These are phyloP conservation scores for Raddia distichophylla DNA, from an alignment of 176 grass and related monocot genomes.

Conservation along the genomic window DNA sequence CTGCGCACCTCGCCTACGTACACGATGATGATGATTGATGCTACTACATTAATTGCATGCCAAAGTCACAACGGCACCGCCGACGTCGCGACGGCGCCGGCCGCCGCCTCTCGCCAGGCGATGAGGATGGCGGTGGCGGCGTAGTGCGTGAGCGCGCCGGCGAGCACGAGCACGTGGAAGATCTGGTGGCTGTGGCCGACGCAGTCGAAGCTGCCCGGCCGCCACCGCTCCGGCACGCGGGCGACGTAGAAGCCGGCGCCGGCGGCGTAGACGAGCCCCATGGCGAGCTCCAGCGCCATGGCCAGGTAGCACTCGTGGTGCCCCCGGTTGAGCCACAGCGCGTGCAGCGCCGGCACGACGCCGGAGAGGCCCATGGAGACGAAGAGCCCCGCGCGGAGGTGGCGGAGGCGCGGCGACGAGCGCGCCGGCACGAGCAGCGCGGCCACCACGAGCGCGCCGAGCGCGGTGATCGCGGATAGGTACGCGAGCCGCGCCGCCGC, in stretches of 20 bases:
- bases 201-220: constrained; percentile 71
- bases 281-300: constrained; percentile 67
- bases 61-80: constrained; percentile 31
- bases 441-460: constrained; percentile 63
- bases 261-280: constrained; percentile 64
- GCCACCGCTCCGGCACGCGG: constrained; percentile 87
- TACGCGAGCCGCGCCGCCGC: constrained; percentile 49
- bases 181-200: constrained; percentile 94
- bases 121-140: constrained; percentile 68
- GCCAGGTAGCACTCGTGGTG: constrained; percentile 63
- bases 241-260: constrained; percentile 73
- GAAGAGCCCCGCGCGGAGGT: constrained; percentile 70
- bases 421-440: constrained; percentile 63
- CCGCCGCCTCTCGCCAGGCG: constrained; percentile 63
- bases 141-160: constrained; percentile 79
- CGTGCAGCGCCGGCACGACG: constrained; percentile 69
- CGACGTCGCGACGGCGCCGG: constrained; percentile 15
- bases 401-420: constrained; percentile 69
- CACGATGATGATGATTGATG: background rate
- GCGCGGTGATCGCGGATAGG: constrained; percentile 68
- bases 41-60: background rate
- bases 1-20: background rate
- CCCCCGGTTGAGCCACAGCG: constrained; percentile 61
- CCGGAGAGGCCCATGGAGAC: constrained; percentile 74
- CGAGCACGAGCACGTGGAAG: constrained; percentile 86